phyloP scores from a whole-genome alignment of 352 stramenopile genomes.

The Pythium coloratum region DNA sequence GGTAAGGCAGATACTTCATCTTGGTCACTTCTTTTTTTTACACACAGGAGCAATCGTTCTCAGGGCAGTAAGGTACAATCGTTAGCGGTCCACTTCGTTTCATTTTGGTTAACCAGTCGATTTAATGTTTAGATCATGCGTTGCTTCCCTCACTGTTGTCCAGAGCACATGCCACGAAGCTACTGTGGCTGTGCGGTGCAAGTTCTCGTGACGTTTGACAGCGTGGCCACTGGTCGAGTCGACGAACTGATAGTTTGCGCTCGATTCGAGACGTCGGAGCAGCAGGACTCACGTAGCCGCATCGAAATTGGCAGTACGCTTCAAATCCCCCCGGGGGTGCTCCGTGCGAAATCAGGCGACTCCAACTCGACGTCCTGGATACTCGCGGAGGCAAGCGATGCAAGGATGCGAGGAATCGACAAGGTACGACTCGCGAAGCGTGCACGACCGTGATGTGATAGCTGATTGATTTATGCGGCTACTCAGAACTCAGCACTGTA shows the following conservation, averaged over 20 bases:
- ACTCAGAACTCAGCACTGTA: slow-evolving; percentile 39
- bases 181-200: slow-evolving; percentile 37
- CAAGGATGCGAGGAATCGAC: slow-evolving; percentile 29
- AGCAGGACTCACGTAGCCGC: slow-evolving; percentile 9
- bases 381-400: slow-evolving; percentile 34
- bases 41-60: slow-evolving; percentile 27
- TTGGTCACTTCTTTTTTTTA: not conserved
- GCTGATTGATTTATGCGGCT: not conserved
- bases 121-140: slow-evolving; percentile 29
- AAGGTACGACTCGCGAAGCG: slow-evolving; percentile 24
- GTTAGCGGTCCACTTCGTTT: not conserved
- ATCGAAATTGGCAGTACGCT: not conserved
- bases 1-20: not conserved
- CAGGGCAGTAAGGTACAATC: slow-evolving; percentile 24
- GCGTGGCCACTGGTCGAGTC: not conserved
- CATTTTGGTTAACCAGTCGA: not conserved
- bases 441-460: not conserved
- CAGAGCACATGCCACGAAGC: slow-evolving; percentile 28
- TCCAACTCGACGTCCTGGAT: slow-evolving; percentile 35
- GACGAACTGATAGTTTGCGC: slow-evolving; percentile 12
- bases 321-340: slow-evolving; percentile 4
- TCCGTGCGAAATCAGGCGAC: slow-evolving; percentile 5
- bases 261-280: slow-evolving; percentile 16
- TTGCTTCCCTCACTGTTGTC: slow-evolving; percentile 40
- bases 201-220: slow-evolving; percentile 20